These are phyloP conservation scores for sorghum (Sorghum bicolor) DNA, from an alignment of 176 grass and related monocot genomes.

Conservation along the genomic window Sorghum_bicolor_NCBIv3 NC_012878.2:14966001-14966500, in stretches of 20 bases:
- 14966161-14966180: background rate
- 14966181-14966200: slow-evolving; percentile 15
- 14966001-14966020: slow-evolving; percentile 20
- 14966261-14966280: slow-evolving; percentile 20
- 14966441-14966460: background rate
- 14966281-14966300: background rate
- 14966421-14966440: background rate
- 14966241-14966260: slow-evolving; percentile 15
- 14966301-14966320: slow-evolving; percentile 7
- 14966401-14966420: background rate
- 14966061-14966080: slow-evolving; percentile 32
- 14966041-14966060: slow-evolving; percentile 22
- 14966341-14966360: background rate
- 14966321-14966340: background rate
- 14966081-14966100: slow-evolving; percentile 27
- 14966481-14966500: background rate
- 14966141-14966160: background rate
- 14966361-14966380: background rate
- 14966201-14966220: background rate
- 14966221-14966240: background rate
- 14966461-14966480: background rate
- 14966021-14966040: slow-evolving; percentile 32
- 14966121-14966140: slow-evolving; percentile 6
- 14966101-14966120: background rate
- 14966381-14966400: background rate